These are phyloP conservation scores for Fusarium denticulatum DNA, from an alignment of 2,329 filamentous ascomycete genomes.

Conservation along the genomic window DNA sequence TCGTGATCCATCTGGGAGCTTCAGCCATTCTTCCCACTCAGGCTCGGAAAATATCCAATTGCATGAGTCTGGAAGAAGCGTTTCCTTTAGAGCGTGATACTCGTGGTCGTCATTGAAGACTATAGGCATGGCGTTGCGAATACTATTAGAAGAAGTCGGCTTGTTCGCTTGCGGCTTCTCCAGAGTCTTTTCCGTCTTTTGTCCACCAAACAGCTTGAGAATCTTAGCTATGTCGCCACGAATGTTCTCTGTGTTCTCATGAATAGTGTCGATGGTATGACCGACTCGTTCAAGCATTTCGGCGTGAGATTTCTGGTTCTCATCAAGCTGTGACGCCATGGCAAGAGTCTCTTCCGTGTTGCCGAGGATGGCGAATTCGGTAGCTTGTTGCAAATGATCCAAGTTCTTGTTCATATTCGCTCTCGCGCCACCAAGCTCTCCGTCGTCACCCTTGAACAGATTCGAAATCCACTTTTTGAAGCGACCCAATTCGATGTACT, in stretches of 20 bases:
- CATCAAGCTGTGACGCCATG: slow-evolving; percentile 41
- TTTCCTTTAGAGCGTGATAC: slow-evolving; percentile 44
- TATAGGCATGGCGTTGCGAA: slow-evolving; percentile 38
- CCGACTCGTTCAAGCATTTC: slow-evolving; percentile 42
- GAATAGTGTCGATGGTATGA: slow-evolving; percentile 41
- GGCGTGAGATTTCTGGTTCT: slow-evolving; percentile 40
- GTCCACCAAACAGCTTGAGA: slow-evolving; percentile 37
- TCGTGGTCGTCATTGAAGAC: slow-evolving; percentile 40
- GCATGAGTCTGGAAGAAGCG: slow-evolving; percentile 44
- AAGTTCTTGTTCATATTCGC: slow-evolving; percentile 44
- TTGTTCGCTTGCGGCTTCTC: slow-evolving; percentile 36
- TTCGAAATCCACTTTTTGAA: slow-evolving; percentile 49
- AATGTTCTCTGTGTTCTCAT: slow-evolving; percentile 43
- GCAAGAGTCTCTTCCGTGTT: slow-evolving; percentile 47
- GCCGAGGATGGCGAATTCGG: slow-evolving; percentile 47
- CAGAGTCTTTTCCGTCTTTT: slow-evolving; percentile 27
- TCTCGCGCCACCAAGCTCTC: slow-evolving; percentile 45
- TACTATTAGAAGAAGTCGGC: slow-evolving; percentile 31
- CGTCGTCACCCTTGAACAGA: slow-evolving; percentile 45
- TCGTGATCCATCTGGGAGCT: background rate
- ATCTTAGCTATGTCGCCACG: slow-evolving; percentile 43
- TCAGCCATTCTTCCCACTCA: slow-evolving; percentile 44
- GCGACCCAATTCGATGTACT: slow-evolving; percentile 48
- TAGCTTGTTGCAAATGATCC: slow-evolving; percentile 44
- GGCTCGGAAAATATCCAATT: slow-evolving; percentile 45